Evolutionary conservation across 257 asterid genomes (phyloP).

Genomic region (Vinca minor): DNA sequence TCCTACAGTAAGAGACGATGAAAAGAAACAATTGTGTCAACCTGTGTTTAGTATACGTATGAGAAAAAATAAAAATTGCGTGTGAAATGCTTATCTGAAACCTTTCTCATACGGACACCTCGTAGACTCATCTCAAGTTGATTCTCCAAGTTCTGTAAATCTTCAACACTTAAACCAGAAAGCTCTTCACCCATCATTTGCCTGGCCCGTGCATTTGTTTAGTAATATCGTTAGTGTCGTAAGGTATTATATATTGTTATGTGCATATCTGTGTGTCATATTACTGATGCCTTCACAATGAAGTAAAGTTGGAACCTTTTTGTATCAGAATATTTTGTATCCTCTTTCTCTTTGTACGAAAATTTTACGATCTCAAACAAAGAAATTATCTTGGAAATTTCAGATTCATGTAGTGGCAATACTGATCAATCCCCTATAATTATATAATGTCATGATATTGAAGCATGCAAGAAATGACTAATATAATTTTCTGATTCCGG

Average conservation of each 20-base stretch:
- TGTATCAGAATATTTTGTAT: not conserved
- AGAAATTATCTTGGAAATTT: not conserved
- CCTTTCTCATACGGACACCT: conserved; percentile 59
- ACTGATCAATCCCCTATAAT: not conserved
- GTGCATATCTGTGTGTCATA: not conserved
- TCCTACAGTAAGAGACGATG: conserved; percentile 34
- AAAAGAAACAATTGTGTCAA: conserved; percentile 8
- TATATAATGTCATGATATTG: not conserved
- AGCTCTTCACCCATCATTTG: conserved; percentile 69
- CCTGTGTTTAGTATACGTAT: not conserved
- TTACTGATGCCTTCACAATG: not conserved
- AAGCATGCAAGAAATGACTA: not conserved
- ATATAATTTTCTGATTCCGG: not conserved
- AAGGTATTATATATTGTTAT: not conserved
- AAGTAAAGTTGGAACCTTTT: not conserved
- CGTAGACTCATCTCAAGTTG: conserved; percentile 61
- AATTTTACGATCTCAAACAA: not conserved
- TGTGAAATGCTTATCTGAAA: conserved; percentile 8
- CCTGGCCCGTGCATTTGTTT: conserved; percentile 27
- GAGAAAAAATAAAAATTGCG: not conserved
- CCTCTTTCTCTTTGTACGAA: not conserved
- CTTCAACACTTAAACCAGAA: conserved; percentile 48
- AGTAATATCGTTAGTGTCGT: not conserved
- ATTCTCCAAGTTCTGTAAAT: conserved; percentile 55
- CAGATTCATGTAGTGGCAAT: not conserved